phyloP scores from a whole-genome alignment of 2,329 filamentous ascomycete species.

The Fusarium sp. region DNA sequence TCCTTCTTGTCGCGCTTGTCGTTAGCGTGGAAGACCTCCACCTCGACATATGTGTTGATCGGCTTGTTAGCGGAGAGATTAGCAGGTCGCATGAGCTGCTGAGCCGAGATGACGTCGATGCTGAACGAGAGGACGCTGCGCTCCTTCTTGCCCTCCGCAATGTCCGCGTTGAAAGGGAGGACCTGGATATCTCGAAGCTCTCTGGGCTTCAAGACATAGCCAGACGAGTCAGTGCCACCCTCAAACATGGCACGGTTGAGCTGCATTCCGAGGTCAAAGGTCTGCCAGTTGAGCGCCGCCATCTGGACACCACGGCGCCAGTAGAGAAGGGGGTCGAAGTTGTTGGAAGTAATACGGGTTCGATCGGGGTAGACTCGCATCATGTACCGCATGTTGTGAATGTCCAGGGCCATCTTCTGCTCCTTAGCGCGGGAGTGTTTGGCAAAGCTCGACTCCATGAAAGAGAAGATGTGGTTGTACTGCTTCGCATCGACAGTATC shows the following conservation, averaged over 20 bases:
- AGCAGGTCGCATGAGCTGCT: slow-evolving; percentile 90
- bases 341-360: slow-evolving; percentile 86
- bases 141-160: slow-evolving; percentile 77
- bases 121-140: slow-evolving; percentile 88
- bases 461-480: slow-evolving; percentile 96
- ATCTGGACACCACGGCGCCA: slow-evolving; percentile 98
- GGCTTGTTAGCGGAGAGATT: slow-evolving; percentile 79
- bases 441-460: slow-evolving; percentile 91
- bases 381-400: slow-evolving; percentile 91
- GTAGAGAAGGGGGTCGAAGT: slow-evolving; percentile 94
- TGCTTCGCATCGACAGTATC: slow-evolving; percentile 83
- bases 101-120: slow-evolving; percentile 92
- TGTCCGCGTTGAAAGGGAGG: slow-evolving; percentile 63
- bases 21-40: slow-evolving; percentile 95
- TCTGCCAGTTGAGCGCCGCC: slow-evolving; percentile 98
- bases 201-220: slow-evolving; percentile 94
- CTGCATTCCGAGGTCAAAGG: slow-evolving; percentile 95
- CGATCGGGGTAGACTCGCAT: slow-evolving; percentile 95
- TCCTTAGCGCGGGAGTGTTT: slow-evolving; percentile 83
- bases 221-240: slow-evolving; percentile 86
- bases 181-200: slow-evolving; percentile 83
- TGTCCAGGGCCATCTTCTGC: slow-evolving; percentile 83
- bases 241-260: slow-evolving; percentile 99
- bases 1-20: slow-evolving; percentile 93
- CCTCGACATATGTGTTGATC: slow-evolving; percentile 94